Conservation (phyloP, 768 basidiomycete species). For the Crassisporium funariophilum region DNA sequence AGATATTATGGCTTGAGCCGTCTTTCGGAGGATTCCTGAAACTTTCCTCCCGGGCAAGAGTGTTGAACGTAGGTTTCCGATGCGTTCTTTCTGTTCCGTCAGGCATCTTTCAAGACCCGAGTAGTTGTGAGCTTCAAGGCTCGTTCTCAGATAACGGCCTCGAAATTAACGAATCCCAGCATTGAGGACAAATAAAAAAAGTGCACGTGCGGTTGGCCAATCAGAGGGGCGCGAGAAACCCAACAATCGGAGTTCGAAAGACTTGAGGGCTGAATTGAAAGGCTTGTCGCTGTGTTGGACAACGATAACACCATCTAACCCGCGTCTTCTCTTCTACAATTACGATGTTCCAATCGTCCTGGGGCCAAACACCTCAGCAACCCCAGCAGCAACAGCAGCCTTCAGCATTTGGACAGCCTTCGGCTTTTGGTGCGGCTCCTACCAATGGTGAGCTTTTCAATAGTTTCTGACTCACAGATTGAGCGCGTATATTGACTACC, state of each 20-base stretch:
- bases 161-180: conserved; percentile 2
- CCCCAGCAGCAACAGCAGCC: conserved; percentile 61
- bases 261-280: conserved; percentile 24
- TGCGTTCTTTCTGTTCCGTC: conserved; percentile 43
- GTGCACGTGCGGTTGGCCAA: conserved; percentile 34
- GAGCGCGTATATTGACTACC: conserved; percentile 26
- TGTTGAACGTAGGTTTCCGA: conserved; percentile 70
- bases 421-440: conserved; percentile 30
- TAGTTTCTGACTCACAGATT: conserved; percentile 23
- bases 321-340: conserved; percentile 11
- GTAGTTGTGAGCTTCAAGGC: conserved; percentile 7
- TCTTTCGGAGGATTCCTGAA: conserved; percentile 77
- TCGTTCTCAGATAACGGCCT: background rate
- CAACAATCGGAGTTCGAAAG: conserved; percentile 36
- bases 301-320: conserved; percentile 22
- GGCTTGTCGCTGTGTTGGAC: conserved; percentile 14
- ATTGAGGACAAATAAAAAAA: conserved; percentile 28
- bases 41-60: conserved; percentile 72
- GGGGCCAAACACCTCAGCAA: conserved; percentile 68
- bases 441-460: conserved; percentile 39
- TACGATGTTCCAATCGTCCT: conserved; percentile 73
- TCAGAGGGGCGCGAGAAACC: conserved; percentile 19
- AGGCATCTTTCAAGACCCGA: conserved; percentile 44
- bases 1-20: conserved; percentile 70
- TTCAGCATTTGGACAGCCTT: conserved; percentile 67